phyloP scores from a whole-genome alignment of 768 basidiomycete species.

The Nidularia pulvinata region DNA sequence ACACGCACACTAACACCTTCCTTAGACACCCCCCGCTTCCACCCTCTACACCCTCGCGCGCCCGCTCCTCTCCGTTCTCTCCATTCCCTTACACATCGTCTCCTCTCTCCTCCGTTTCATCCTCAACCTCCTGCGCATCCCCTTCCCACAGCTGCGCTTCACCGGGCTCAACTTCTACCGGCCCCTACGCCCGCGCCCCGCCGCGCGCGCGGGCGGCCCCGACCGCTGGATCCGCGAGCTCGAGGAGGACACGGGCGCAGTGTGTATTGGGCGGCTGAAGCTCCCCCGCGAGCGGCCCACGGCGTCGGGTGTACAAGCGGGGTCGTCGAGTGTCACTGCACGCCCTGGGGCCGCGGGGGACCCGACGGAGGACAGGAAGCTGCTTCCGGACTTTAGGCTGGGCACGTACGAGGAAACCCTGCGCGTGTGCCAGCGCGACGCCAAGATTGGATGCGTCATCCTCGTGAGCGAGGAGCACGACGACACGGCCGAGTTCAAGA shows the following conservation, averaged over 20 bases:
- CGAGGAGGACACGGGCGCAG: slow-evolving; percentile 85
- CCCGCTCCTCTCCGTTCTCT: slow-evolving; percentile 46
- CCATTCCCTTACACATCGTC: slow-evolving; percentile 61
- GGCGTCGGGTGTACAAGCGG: slow-evolving; percentile 33
- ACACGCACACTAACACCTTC: slow-evolving; percentile 5
- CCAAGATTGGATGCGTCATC: slow-evolving; percentile 76
- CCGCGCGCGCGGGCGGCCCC: slow-evolving; percentile 47
- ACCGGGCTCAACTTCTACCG: slow-evolving; percentile 44
- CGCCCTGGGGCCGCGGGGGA: slow-evolving; percentile 21
- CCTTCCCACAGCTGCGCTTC: slow-evolving; percentile 59
- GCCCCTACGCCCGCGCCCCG: slow-evolving; percentile 30
- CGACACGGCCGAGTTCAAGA: slow-evolving; percentile 84
- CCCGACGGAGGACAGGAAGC: slow-evolving; percentile 30
- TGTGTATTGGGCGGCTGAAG: slow-evolving; percentile 47
- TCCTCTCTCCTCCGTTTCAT: slow-evolving; percentile 63
- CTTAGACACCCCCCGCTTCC: slow-evolving; percentile 13
- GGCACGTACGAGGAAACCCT: slow-evolving; percentile 85
- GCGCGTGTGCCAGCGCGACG: slow-evolving; percentile 66
- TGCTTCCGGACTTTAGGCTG: slow-evolving; percentile 80
- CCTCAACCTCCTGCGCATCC: slow-evolving; percentile 66
- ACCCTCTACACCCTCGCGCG: slow-evolving; percentile 19
- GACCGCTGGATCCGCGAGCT: slow-evolving; percentile 81
- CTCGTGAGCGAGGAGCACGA: slow-evolving; percentile 92
- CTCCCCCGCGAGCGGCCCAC: slow-evolving; percentile 25
- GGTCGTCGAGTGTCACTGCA: slow-evolving; percentile 45